Evolutionary conservation across 441 rosid species (phyloP), one percentile per base, ranked within the genome.

Genomic region (Corymbia citriodora): DNA sequence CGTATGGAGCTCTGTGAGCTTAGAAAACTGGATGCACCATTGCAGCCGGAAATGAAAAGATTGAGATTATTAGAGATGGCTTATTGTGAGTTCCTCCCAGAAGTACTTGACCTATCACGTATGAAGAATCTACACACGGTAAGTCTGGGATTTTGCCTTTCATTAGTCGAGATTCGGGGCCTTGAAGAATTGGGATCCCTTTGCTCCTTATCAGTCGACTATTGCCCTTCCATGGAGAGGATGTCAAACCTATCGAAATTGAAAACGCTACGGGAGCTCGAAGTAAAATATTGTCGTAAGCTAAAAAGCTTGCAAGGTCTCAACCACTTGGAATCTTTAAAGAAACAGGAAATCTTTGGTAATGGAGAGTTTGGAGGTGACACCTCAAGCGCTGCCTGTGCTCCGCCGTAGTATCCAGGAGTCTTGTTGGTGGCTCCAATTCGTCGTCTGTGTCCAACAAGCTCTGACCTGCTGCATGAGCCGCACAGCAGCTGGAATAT

Each of bases 291-390:
- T 9, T 72, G 82, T 36, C 2, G 48, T 1, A 36, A 72, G 9
- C 27, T 72, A 10, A 36, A 36, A 72, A 9, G 49, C 8, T 3
- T 36, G 27, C 13, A 18, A 33, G 82, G 82, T 36, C 49, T 19
- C 12, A 18, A 72, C 8, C 27, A 19, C 15, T 72, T 72, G 82
- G 49, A 36, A 19, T 36, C 82, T 36, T 72, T 72, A 19, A 10
- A 33, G 25, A 0, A 0, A 25, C 4, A 2, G 14, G 6, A 1
- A 2, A 70, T 70, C 3, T 9, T 2, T 33, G 36, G 19, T 70
- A 33, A 19, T 10, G 82, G 82, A 19, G 82, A 72, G 82, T 72
- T 72, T 36, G 3, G 49, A 8, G 82, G 27, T 72, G 82, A 19
- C 27, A 36, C 82, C 49, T 72, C 49, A 72, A 36, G 19, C 17